Evolutionary conservation across 2,329 filamentous ascomycete genomes (phyloP), one percentile per base, ranked within the genome.

Genomic region (Ophiostoma australiae): DNA sequence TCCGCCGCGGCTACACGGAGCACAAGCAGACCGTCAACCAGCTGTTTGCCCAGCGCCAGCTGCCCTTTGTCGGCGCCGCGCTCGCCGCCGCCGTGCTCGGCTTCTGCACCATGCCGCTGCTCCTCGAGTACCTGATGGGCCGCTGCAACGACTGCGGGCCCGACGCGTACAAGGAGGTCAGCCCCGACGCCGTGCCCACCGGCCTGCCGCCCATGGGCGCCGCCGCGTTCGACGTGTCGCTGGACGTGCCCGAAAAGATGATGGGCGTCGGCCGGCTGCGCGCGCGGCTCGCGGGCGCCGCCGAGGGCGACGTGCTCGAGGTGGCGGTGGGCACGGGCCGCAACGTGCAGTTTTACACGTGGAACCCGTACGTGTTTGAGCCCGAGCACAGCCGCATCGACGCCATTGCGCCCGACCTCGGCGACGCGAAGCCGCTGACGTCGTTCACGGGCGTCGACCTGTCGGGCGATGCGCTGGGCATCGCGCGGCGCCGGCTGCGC

Each of bases 381-480:
- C 58, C 70, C 17, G 66, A 68, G 67, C 27, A 52, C 41, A 31
- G n/a, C 41, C 41, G 41, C 27, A 15, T 48, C n/a, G 31, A 20
- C 35, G 20, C 48, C 4, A 68, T 39, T 7, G 37, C 39, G 6
- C 52, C 67, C 27, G 52, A 55, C 73, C 73, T 61, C 69, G 72
- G 37, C 70, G 76, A 71, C 71, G 74, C 35, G 20, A n/a, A 63
- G 13, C 63, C 48, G 15, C 67, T 90, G 13, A 78, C 82, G 3
- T 86, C 85, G 69, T 89, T 87, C 74, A 90, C 88, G 0, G 88
- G 86, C 35, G 79, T 90, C 13, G 88, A 90, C 75, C 86, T 89
- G 69, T 87, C 85, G 15, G 80, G 80, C 33, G 83, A 87, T 70
- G 89, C 90, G 85, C 79, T 90, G 3, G 83, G 84, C 71, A 81